These are phyloP conservation scores for Dactylellina parvicollis DNA, from an alignment of 2,329 filamentous ascomycete genomes.

Conservation along the genomic window DNA sequence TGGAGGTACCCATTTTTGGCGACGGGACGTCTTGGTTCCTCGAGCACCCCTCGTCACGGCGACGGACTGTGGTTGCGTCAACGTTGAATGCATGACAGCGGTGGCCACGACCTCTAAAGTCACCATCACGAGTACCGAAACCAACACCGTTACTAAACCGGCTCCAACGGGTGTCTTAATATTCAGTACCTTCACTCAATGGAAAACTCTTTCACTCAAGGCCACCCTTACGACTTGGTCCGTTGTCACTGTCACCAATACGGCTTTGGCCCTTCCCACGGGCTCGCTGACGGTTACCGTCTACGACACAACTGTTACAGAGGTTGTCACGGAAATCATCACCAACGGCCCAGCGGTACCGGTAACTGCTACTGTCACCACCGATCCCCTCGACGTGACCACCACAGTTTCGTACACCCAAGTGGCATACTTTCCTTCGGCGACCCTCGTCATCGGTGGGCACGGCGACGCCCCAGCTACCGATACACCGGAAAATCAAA, in stretches of 20 bases:
- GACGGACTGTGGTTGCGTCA: constrained; percentile 16
- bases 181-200: constrained; percentile 11
- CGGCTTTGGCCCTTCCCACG: neutral
- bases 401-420: constrained; percentile 27
- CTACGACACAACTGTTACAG: constrained; percentile 4
- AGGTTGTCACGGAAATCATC: neutral
- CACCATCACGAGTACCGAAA: constrained; percentile 16
- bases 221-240: constrained; percentile 7
- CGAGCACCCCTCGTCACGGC: constrained; percentile 15
- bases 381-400: neutral
- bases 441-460: constrained; percentile 12
- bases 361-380: neutral
- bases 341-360: neutral
- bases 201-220: constrained; percentile 1
- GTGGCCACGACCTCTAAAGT: constrained; percentile 27
- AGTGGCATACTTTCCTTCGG: constrained; percentile 17
- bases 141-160: constrained; percentile 1
- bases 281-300: neutral
- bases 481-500: constrained; percentile 13
- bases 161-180: constrained; percentile 7
- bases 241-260: neutral
- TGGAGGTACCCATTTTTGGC: constrained; percentile 23
- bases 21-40: constrained; percentile 8
- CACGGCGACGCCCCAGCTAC: constrained; percentile 17
- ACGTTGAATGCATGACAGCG: constrained; percentile 34